Percentiles rank a stretch among this genome's conserved stretches.
phyloP scores from a whole-genome alignment of 768 basidiomycete species.

The Auriscalpium vulgare region DNA sequence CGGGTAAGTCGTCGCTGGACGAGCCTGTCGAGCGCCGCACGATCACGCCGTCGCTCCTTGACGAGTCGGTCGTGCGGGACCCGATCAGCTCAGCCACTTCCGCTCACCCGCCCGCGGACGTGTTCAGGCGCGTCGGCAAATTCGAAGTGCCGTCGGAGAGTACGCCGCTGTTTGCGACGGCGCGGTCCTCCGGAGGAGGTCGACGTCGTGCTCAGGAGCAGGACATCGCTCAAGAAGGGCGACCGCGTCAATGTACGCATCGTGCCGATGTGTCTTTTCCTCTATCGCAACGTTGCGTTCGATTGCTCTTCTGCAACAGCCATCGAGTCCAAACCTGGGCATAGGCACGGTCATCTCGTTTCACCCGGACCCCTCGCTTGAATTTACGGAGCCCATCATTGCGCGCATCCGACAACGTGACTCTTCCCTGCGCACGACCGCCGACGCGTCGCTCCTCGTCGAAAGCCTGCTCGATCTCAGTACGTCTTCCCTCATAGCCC shows the following conservation, averaged over 20 bases:
- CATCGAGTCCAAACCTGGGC: not conserved
- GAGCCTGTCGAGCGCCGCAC: too few species aligned
- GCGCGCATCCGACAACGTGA: constrained; percentile 48
- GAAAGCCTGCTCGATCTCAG: constrained; percentile 58
- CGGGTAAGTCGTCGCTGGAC: too few species aligned
- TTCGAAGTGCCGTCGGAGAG: not conserved
- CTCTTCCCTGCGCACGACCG: constrained; percentile 51
- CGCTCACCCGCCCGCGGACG: too few species aligned
- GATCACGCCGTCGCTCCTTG: too few species aligned
- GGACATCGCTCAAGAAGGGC: constrained; percentile 34
- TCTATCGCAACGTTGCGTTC: constrained; percentile 51
- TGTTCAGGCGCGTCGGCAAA: not conserved
- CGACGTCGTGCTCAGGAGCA: constrained; percentile 1
- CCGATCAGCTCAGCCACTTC: too few species aligned
- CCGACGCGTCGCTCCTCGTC: constrained; percentile 61
- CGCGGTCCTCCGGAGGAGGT: not conserved
- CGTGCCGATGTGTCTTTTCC: constrained; percentile 59
- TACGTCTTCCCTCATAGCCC: constrained; percentile 2
- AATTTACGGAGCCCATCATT: constrained; percentile 48
- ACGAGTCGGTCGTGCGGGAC: too few species aligned
- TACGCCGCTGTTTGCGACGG: not conserved
- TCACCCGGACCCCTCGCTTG: constrained; percentile 35
- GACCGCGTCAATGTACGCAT: constrained; percentile 54
- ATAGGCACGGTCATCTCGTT: constrained; percentile 60
- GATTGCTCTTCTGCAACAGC: not conserved